Evolutionary conservation across 2,329 filamentous ascomycete species (phyloP).

Genomic region (Pyricularia sp.): DNA sequence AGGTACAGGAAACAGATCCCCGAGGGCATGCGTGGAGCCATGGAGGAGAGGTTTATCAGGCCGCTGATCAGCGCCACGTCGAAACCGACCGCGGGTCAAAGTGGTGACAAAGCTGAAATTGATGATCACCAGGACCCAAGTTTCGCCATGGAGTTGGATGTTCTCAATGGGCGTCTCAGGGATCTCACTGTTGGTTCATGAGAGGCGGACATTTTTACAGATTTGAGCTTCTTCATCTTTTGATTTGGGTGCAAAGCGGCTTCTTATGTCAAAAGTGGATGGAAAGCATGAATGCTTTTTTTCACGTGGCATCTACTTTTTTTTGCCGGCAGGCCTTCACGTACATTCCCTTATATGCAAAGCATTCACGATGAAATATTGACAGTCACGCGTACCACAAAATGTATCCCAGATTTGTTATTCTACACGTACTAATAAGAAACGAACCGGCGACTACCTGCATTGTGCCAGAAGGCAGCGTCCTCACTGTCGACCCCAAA

Average conservation of each 20-base stretch:
- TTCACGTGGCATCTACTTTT: background rate
- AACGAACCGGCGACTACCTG: background rate
- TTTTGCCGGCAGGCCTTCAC: background rate
- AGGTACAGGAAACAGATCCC: conserved; percentile 35
- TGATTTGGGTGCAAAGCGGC: background rate
- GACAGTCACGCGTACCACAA: background rate
- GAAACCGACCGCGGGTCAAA: background rate
- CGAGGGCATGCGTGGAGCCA: conserved; percentile 43
- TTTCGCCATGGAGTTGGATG: conserved; percentile 27
- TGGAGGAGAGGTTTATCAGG: conserved; percentile 48
- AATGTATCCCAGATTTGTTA: background rate
- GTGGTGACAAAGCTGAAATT: background rate
- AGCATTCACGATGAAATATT: background rate
- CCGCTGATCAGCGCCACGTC: conserved; percentile 30
- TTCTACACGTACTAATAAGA: background rate
- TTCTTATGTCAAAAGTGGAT: background rate
- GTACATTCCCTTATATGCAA: background rate
- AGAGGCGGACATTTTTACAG: too few relatives aligned
- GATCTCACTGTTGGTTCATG: conserved; percentile 2
- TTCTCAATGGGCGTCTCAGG: conserved; percentile 15
- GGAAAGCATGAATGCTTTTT: background rate
- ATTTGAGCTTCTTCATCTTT: background rate
- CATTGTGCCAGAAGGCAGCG: background rate
- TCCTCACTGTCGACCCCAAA: background rate
- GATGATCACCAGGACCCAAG: conserved; percentile 12